A percentile compares a stretch with the other conserved stretches of the same genome.
These are phyloP conservation scores for Puccinellia tenuiflora DNA, from an alignment of 176 grass and related monocot genomes.

Conservation along the genomic window DNA sequence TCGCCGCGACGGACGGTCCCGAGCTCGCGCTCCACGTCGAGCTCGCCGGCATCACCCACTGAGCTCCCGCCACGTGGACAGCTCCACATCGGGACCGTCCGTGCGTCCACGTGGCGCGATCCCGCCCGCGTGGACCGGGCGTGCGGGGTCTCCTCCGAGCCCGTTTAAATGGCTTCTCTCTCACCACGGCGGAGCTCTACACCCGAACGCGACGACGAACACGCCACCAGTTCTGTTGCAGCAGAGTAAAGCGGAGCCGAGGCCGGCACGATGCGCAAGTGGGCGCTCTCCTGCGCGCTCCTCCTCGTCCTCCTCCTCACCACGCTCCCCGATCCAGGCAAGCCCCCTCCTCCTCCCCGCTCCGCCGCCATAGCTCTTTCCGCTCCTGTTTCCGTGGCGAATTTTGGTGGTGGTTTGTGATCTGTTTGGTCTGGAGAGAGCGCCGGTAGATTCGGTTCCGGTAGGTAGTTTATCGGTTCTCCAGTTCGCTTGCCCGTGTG, in stretches of 20 bases:
- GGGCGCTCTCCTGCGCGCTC: slow-evolving; percentile 64
- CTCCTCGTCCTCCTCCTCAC: slow-evolving; percentile 86
- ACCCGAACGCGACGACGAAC: slow-evolving; percentile 20
- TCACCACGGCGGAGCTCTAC: too few species aligned
- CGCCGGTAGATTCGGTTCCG: not conserved
- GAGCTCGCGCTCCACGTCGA: slow-evolving; percentile 43
- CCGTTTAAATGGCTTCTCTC: slow-evolving; percentile 19
- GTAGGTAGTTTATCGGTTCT: too few species aligned
- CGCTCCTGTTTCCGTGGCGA: not conserved
- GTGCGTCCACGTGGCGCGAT: slow-evolving; percentile 47
- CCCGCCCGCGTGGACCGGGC: slow-evolving; percentile 19
- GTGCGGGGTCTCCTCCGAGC: not conserved
- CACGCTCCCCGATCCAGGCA: slow-evolving; percentile 72
- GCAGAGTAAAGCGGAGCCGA: slow-evolving; percentile 16
- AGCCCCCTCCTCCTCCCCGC: not conserved
- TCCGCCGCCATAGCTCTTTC: not conserved
- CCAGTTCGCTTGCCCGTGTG: not conserved
- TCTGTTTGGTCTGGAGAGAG: not conserved
- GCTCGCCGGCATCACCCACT: slow-evolving; percentile 8
- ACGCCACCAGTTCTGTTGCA: not conserved
- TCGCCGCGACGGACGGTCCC: slow-evolving; percentile 32
- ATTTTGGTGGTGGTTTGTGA: not conserved
- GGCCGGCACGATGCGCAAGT: slow-evolving; percentile 64
- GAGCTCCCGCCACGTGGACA: not conserved
- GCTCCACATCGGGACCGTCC: not conserved